These are phyloP conservation scores for Pseudoperonospora humuli DNA, from an alignment of 352 stramenopile species.

Conservation along the genomic window DNA sequence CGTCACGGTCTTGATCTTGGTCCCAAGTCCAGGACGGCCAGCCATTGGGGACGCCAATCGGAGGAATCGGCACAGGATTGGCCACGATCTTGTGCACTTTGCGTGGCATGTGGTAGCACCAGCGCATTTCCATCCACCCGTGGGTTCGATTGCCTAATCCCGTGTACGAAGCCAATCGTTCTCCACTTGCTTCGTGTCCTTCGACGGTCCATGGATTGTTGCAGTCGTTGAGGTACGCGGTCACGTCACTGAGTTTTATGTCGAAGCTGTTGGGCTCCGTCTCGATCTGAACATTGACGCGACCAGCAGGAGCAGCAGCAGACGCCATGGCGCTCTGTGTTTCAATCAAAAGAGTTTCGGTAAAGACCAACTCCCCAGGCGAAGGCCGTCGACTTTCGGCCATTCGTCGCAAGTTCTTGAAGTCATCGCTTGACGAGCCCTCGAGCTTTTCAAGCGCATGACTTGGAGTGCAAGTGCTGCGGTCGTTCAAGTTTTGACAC, in stretches of 20 bases:
- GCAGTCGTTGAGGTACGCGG: conserved; percentile 41
- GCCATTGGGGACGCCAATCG: conserved; percentile 41
- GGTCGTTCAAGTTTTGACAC: too few species aligned
- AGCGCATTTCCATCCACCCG: conserved; percentile 75
- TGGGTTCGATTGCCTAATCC: conserved; percentile 43
- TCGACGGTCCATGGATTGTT: conserved; percentile 50
- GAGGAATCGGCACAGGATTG: conserved; percentile 52
- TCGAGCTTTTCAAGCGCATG: background rate
- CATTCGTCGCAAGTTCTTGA: conserved; percentile 46
- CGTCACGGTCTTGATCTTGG: conserved; percentile 17
- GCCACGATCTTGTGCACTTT: conserved; percentile 40
- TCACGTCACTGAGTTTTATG: conserved; percentile 27
- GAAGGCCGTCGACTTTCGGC: conserved; percentile 37
- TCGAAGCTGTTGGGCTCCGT: conserved; percentile 21
- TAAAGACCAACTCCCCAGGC: conserved; percentile 60
- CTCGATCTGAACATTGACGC: conserved; percentile 15
- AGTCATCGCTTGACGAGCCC: conserved; percentile 37
- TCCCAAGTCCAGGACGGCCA: conserved; percentile 56
- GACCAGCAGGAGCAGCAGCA: conserved; percentile 2
- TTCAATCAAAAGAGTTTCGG: conserved; percentile 58
- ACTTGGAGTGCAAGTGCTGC: too few species aligned
- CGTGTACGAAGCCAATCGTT: conserved; percentile 14
- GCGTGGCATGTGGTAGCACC: conserved; percentile 70
- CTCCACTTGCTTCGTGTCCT: conserved; percentile 6
- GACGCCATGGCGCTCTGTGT: conserved; percentile 26